These are phyloP conservation scores for Mollisiaceae sp. DNA, from an alignment of 2,329 filamentous ascomycete genomes.

Conservation along the genomic window DNA sequence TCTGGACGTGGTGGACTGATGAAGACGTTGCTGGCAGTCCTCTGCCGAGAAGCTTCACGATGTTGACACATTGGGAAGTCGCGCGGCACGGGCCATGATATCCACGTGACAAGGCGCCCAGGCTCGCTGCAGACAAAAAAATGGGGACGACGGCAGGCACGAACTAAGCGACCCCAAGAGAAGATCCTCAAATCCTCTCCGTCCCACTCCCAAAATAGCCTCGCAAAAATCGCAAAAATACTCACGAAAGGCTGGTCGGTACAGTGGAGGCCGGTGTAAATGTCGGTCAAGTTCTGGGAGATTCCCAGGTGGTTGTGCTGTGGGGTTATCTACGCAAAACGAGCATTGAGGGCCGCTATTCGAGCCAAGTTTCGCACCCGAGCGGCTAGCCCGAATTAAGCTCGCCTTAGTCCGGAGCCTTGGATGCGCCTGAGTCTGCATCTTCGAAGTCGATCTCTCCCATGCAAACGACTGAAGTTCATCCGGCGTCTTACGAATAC, in stretches of 20 bases:
- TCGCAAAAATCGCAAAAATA: too few relatives aligned
- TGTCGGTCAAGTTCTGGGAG: too few relatives aligned
- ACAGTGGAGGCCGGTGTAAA: too few relatives aligned
- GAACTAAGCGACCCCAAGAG: too few relatives aligned
- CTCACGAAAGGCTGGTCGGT: too few relatives aligned
- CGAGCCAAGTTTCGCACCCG: background rate
- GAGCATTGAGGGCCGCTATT: too few relatives aligned
- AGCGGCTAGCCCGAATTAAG: background rate
- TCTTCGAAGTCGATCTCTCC: background rate
- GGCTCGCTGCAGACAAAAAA: too few relatives aligned
- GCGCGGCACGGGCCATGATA: background rate
- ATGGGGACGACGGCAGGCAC: too few relatives aligned
- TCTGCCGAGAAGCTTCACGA: background rate
- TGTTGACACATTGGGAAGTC: constrained; percentile 1
- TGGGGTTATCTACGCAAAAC: too few relatives aligned
- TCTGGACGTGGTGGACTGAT: background rate
- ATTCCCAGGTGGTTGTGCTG: background rate
- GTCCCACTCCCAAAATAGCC: too few relatives aligned
- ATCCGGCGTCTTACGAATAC: background rate
- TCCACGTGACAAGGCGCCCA: background rate
- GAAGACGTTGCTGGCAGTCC: background rate
- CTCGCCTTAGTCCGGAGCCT: constrained; percentile 2
- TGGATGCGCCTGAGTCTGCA: background rate
- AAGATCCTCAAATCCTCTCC: too few relatives aligned
- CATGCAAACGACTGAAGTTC: constrained; percentile 2